Percentiles rank a stretch among this genome's conserved stretches.
Evolutionary conservation across 352 stramenopile species (phyloP).

Genomic region (Pythium scleroteichum): DNA sequence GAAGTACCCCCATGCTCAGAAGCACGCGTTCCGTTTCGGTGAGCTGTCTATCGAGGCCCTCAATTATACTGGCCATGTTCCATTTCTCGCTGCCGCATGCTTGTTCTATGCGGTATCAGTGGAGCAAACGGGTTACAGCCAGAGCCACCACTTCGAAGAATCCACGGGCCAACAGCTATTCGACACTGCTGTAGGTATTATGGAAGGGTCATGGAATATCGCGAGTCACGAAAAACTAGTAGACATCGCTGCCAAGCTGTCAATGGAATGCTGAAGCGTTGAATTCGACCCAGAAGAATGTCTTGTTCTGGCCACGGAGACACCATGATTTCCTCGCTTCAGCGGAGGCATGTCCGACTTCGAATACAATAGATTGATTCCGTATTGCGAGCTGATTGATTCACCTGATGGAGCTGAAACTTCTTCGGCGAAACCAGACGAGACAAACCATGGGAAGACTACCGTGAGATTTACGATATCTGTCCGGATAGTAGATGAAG

Average conservation of each 20-base stretch:
- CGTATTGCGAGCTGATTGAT: too few relatives aligned
- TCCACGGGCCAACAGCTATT: conserved; percentile 11
- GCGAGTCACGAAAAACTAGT: not conserved
- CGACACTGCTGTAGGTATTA: conserved; percentile 8
- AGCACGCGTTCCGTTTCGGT: not conserved
- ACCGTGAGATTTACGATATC: too few relatives aligned
- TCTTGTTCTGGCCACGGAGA: too few relatives aligned
- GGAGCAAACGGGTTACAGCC: conserved; percentile 7
- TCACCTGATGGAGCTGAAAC: too few relatives aligned
- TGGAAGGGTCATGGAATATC: conserved; percentile 18
- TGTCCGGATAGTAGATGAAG: too few relatives aligned
- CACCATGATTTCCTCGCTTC: not conserved
- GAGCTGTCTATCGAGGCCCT: conserved; percentile 12
- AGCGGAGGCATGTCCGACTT: too few relatives aligned
- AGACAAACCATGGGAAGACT: too few relatives aligned
- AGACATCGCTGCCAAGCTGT: conserved; percentile 12
- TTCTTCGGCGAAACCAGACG: too few relatives aligned
- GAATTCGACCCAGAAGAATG: not conserved
- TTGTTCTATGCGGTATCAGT: conserved; percentile 21
- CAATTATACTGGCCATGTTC: conserved; percentile 1
- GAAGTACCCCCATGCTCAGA: conserved; percentile 8
- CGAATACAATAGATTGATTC: too few relatives aligned
- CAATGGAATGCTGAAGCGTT: not conserved
- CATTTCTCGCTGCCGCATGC: conserved; percentile 5
- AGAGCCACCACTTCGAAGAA: conserved; percentile 24